These are phyloP conservation scores for Termitomyces sp. DNA, from an alignment of 768 basidiomycete genomes.

Conservation along the genomic window DNA sequence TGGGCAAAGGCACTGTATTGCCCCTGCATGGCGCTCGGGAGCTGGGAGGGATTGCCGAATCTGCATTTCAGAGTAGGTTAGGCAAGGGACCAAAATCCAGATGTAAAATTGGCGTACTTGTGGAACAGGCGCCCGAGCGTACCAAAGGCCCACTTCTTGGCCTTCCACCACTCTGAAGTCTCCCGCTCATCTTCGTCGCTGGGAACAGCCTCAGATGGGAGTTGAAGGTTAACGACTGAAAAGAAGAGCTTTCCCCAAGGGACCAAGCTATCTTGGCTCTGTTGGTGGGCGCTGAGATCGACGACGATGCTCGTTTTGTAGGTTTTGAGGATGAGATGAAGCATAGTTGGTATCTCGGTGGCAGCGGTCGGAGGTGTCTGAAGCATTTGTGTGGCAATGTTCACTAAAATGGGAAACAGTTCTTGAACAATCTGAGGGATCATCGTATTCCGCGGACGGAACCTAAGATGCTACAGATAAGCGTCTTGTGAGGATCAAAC, in stretches of 20 bases:
- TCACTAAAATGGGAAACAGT: constrained; percentile 73
- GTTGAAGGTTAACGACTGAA: constrained; percentile 65
- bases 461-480: constrained; percentile 37
- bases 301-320: constrained; percentile 83
- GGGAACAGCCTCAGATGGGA: constrained; percentile 64
- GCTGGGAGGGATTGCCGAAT: constrained; percentile 85
- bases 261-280: constrained; percentile 68
- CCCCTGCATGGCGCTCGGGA: constrained; percentile 66
- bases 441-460: constrained; percentile 60
- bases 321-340: constrained; percentile 84
- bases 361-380: constrained; percentile 55
- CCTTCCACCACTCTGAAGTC: constrained; percentile 83
- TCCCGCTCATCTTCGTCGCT: constrained; percentile 75
- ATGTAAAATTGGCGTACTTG: constrained; percentile 32
- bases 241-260: constrained; percentile 89
- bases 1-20: constrained; percentile 71
- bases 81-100: neutral
- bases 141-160: constrained; percentile 93
- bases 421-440: constrained; percentile 55
- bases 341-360: constrained; percentile 76
- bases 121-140: constrained; percentile 78
- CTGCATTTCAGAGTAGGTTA: constrained; percentile 26
- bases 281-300: constrained; percentile 70
- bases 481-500: neutral
- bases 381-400: constrained; percentile 69